Percentiles rank a stretch among this genome's conserved stretches.
Conservation (phyloP, 768 basidiomycete species). For the Lactarius pseudohatsudake region DNA sequence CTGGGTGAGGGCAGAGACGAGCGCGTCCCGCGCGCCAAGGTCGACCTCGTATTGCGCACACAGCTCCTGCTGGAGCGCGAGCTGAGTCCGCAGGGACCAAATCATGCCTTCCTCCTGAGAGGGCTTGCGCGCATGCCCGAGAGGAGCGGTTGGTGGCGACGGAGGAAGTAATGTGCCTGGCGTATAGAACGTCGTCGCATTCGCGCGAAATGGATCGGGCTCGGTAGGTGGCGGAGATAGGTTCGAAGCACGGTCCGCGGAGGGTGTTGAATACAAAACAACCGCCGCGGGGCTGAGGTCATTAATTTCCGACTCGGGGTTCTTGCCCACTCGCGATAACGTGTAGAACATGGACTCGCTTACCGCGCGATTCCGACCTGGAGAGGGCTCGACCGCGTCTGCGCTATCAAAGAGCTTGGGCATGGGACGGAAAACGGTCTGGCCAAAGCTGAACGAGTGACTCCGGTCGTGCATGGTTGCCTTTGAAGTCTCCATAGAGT, state of each 20-base stretch:
- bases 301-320: conserved; percentile 64
- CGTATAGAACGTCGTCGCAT: conserved; percentile 76
- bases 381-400: conserved; percentile 18
- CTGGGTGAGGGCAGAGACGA: conserved; percentile 58
- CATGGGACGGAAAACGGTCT: conserved; percentile 57
- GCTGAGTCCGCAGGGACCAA: conserved; percentile 69
- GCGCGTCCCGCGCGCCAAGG: conserved; percentile 67
- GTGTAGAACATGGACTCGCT: conserved; percentile 67
- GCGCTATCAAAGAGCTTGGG: conserved; percentile 32
- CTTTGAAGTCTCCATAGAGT: conserved; percentile 30
- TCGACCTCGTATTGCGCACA: conserved; percentile 78
- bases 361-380: conserved; percentile 50
- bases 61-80: conserved; percentile 72
- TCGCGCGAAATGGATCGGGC: conserved; percentile 72
- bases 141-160: conserved; percentile 45
- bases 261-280: conserved; percentile 41
- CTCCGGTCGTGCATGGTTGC: conserved; percentile 49
- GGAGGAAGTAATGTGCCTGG: conserved; percentile 70
- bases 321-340: conserved; percentile 44
- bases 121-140: conserved; percentile 52
- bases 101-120: conserved; percentile 74
- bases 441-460: conserved; percentile 68
- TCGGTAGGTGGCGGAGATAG: conserved; percentile 36
- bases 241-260: conserved; percentile 27
- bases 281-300: conserved; percentile 53